These are phyloP conservation scores for Cutaneotrichosporon cavernicola DNA, from an alignment of 1,284 basidiomycete species.

Conservation along the genomic window DNA sequence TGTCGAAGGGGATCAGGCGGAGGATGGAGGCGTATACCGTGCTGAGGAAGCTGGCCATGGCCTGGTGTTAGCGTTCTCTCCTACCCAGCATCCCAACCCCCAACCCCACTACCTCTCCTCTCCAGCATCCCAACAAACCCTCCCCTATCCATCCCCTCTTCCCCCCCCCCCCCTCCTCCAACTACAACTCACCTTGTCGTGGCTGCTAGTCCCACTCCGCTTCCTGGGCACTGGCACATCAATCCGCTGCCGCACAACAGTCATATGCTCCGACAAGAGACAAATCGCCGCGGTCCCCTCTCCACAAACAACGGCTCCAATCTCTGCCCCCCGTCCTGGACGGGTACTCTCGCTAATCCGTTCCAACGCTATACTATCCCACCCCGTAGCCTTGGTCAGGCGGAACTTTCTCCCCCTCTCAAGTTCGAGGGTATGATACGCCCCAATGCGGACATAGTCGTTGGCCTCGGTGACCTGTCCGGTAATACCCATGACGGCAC, in stretches of 20 bases:
- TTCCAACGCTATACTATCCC: constrained; percentile 85
- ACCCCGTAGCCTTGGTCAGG: constrained; percentile 78
- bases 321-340: constrained; percentile 91
- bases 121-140: too few species aligned
- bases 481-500: constrained; percentile 75
- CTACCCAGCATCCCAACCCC: neutral
- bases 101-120: too few species aligned
- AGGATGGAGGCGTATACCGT: constrained; percentile 83
- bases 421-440: constrained; percentile 92
- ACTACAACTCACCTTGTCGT: constrained; percentile 64
- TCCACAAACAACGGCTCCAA: constrained; percentile 92
- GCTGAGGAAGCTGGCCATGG: constrained; percentile 75
- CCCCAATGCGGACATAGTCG: constrained; percentile 85
- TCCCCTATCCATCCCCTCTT: neutral
- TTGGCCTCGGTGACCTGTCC: constrained; percentile 91
- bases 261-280: constrained; percentile 94
- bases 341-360: constrained; percentile 83
- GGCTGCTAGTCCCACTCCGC: constrained; percentile 74
- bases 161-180: neutral
- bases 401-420: constrained; percentile 65
- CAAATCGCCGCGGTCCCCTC: constrained; percentile 94
- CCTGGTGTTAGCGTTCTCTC: constrained; percentile 47
- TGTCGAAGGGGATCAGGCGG: constrained; percentile 80
- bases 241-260: constrained; percentile 85
- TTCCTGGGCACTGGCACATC: constrained; percentile 90